Conservation (phyloP, 2,329 filamentous ascomycete species). For the Taxawa tesnikishii region DNA sequence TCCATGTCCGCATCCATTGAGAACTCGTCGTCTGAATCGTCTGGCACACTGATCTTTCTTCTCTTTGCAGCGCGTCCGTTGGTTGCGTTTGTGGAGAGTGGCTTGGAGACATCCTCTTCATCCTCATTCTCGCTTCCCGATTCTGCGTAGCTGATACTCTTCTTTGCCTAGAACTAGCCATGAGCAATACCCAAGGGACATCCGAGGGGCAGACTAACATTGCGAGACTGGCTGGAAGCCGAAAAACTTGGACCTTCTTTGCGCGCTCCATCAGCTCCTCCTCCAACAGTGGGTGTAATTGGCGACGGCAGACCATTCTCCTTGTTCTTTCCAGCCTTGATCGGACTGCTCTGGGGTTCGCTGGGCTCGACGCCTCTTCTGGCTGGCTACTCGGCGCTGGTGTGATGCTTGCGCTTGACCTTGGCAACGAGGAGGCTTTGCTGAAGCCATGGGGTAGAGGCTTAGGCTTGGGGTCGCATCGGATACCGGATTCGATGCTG, state of each 20-base stretch:
- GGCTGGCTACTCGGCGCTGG: constrained; percentile 74
- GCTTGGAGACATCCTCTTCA: constrained; percentile 58
- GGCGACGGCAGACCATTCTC: constrained; percentile 37
- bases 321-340: constrained; percentile 36
- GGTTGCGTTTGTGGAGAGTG: constrained; percentile 32
- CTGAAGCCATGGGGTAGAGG: constrained; percentile 12
- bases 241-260: constrained; percentile 31
- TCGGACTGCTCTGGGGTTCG: constrained; percentile 38
- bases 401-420: constrained; percentile 35
- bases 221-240: constrained; percentile 65
- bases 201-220: constrained; percentile 37
- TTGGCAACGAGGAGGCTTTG: not conserved
- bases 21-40: constrained; percentile 57
- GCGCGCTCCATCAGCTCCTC: constrained; percentile 28
- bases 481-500: constrained; percentile 33
- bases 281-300: constrained; percentile 19
- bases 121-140: constrained; percentile 64
- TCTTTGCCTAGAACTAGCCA: constrained; percentile 37
- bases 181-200: not conserved
- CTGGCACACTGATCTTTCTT: constrained; percentile 50
- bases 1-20: constrained; percentile 45
- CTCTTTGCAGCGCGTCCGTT: constrained; percentile 40
- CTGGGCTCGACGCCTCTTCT: constrained; percentile 64
- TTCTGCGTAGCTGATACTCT: constrained; percentile 69
- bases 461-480: constrained; percentile 17